Percentiles rank a stretch among this genome's conserved stretches.
Conservation (phyloP, 2,329 filamentous ascomycete genomes). For the Colletotrichum aenigma region DNA sequence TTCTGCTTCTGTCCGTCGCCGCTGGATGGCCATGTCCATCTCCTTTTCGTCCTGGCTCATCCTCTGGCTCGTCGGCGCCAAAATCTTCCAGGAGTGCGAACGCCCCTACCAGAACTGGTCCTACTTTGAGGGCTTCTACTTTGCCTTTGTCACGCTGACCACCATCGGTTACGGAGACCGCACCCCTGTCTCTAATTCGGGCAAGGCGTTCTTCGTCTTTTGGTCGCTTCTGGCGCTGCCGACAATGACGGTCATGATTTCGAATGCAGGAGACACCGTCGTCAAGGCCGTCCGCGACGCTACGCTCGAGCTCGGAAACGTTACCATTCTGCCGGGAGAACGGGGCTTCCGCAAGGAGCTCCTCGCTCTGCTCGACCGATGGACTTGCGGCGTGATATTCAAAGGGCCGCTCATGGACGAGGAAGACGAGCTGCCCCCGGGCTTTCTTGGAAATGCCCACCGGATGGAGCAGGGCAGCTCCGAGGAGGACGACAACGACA, state of each 20-base stretch:
- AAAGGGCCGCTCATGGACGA: conserved; percentile 24
- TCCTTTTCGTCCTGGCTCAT: conserved; percentile 72
- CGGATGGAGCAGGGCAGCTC: conserved; percentile 8
- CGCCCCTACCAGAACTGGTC: conserved; percentile 61
- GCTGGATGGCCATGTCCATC: conserved; percentile 75
- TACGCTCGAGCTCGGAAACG: conserved; percentile 59
- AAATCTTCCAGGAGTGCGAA: conserved; percentile 68
- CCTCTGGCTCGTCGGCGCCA: conserved; percentile 82
- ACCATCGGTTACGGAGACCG: conserved; percentile 90
- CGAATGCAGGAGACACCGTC: conserved; percentile 83
- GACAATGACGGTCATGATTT: conserved; percentile 86
- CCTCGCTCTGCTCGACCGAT: conserved; percentile 37
- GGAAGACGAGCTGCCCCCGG: conserved; percentile 42
- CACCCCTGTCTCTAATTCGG: conserved; percentile 76
- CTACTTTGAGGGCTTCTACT: conserved; percentile 86
- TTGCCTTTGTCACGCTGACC: conserved; percentile 76
- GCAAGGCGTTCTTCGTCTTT: conserved; percentile 88
- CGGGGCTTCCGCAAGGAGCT: conserved; percentile 49
- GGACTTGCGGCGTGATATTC: conserved; percentile 13
- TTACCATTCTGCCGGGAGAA: conserved; percentile 67
- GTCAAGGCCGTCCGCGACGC: conserved; percentile 64
- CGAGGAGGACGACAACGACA: conserved; percentile 25
- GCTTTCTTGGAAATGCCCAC: conserved; percentile 42
- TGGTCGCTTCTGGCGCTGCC: conserved; percentile 88
- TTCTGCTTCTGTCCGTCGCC: conserved; percentile 66